These are phyloP conservation scores for Hemerocallis citrina DNA, from an alignment of 106 monocot genomes.

Conservation along the genomic window DNA sequence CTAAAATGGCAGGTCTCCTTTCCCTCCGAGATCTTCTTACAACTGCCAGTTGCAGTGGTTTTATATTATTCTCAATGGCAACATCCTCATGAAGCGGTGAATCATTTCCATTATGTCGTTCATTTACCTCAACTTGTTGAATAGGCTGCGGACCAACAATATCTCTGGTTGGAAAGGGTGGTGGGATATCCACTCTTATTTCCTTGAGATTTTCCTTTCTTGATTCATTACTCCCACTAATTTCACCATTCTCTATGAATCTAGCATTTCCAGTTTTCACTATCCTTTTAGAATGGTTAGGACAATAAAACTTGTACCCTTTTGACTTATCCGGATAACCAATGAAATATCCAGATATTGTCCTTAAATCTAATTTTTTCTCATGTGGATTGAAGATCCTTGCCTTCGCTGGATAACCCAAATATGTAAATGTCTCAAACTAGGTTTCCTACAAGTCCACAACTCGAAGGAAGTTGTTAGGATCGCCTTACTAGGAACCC, in stretches of 20 bases:
- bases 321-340: constrained; percentile 6
- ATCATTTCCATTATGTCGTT: too few relatives aligned
- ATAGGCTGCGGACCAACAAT: too few relatives aligned
- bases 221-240: constrained; percentile 6
- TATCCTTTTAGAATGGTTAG: background rate
- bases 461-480: constrained; percentile 3
- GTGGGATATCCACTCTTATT: too few relatives aligned
- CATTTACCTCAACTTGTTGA: too few relatives aligned
- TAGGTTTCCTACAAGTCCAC: constrained; percentile 4
- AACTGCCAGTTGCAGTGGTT: too few relatives aligned
- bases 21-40: too few relatives aligned
- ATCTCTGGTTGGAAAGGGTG: too few relatives aligned
- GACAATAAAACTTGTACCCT: constrained; percentile 11
- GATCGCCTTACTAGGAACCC: constrained; percentile 4
- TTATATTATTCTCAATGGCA: too few relatives aligned
- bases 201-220: too few relatives aligned
- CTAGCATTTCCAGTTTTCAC: constrained; percentile 11
- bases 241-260: constrained; percentile 10
- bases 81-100: too few relatives aligned
- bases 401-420: constrained; percentile 1
- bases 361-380: constrained; percentile 5
- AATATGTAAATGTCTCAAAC: constrained; percentile 8
- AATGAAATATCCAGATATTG: constrained; percentile 4
- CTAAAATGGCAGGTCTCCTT: too few relatives aligned
- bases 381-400: constrained; percentile 4